Conservation (phyloP, 257 asterid genomes). For the Solanum chilense region DNA sequence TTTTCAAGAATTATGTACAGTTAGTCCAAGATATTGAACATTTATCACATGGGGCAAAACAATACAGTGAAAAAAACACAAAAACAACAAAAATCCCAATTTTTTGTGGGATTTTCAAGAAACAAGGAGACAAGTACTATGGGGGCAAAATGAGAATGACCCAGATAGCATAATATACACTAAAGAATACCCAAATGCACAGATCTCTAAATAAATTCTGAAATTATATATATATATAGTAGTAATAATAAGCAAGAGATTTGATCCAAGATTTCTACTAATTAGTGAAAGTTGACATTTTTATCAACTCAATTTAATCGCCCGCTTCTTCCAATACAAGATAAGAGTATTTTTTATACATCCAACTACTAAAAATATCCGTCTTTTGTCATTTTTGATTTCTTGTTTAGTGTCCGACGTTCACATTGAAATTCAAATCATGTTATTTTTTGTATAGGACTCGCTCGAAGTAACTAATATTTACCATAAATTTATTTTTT, state of each 20-base stretch:
- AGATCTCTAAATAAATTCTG: not conserved
- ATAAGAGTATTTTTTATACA: not conserved
- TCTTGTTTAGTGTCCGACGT: rapidly evolving
- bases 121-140: not conserved
- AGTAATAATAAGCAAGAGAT: not conserved
- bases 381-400: not conserved
- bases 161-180: not conserved
- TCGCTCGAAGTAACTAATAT: too few species aligned
- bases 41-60: not conserved
- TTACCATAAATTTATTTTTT: too few species aligned
- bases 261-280: not conserved
- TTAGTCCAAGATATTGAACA: not conserved
- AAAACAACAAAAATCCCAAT: not conserved
- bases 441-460: too few species aligned
- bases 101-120: not conserved
- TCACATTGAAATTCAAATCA: not conserved
- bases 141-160: not conserved
- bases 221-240: not conserved
- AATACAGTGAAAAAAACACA: not conserved
- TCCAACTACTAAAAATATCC: not conserved
- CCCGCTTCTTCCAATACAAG: not conserved
- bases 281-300: not conserved
- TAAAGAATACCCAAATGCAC: not conserved
- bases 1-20: not conserved
- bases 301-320: not conserved